Conservation (phyloP, 163 green algal species). For the Scenedesmus sp. region DNA sequence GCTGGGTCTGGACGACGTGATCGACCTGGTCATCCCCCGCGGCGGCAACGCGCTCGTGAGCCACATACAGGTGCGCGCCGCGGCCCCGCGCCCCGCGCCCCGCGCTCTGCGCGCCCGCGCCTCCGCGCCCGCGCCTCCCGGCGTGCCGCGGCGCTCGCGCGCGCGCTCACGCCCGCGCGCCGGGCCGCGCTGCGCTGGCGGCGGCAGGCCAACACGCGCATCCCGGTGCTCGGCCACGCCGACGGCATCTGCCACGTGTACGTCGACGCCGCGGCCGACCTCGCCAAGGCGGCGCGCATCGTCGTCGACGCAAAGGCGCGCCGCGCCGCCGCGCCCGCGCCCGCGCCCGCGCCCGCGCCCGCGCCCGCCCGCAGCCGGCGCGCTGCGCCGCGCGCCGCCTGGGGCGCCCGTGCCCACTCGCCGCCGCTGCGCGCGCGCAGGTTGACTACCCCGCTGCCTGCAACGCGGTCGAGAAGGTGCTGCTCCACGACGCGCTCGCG, state of each 20-base stretch:
- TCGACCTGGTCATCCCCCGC: conserved; percentile 98
- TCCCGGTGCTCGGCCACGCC: conserved; percentile 97
- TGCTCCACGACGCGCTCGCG: conserved; percentile 79
- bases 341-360: conserved; percentile 11
- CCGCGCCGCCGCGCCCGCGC: no score
- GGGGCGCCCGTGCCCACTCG: no score
- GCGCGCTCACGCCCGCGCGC: no score
- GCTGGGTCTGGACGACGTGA: conserved; percentile 91
- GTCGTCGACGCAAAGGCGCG: conserved; percentile 91
- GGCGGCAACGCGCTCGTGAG: conserved; percentile 93
- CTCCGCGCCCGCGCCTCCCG: no score
- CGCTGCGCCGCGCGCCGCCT: no score
- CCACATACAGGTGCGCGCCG: conserved; percentile 56
- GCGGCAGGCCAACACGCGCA: conserved; percentile 92
- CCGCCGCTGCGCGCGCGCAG: no score
- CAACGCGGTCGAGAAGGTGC: conserved; percentile 78
- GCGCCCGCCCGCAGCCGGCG: no score
- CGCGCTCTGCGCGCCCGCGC: no score
- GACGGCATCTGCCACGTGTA: conserved; percentile 99
- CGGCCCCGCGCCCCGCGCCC: background rate
- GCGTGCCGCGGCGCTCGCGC: no score
- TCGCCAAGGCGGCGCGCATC: conserved; percentile 81
- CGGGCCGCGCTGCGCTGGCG: background rate
- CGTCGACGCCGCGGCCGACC: conserved; percentile 85
- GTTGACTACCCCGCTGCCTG: conserved; percentile 95